Evolutionary conservation across 495 filamentous ascomycete genomes (phyloP), one percentile per base, ranked within the genome.

Genomic region (Neurospora tetraspora): DNA sequence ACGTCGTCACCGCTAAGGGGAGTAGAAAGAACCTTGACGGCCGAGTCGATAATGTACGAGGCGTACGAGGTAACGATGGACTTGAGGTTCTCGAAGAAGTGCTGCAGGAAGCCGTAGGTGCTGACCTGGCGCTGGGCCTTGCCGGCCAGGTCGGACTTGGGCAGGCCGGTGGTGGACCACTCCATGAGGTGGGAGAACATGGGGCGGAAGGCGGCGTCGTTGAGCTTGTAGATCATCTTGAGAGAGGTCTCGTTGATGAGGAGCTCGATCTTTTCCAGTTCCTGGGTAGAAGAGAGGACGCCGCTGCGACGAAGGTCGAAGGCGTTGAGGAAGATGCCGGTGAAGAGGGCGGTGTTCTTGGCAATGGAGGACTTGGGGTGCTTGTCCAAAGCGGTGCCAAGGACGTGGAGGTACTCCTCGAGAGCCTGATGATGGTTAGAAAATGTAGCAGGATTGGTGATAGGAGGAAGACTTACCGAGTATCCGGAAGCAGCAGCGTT

Each of bases 121-220:
- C 89, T 93, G 65, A 84, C 80, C 40, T 83, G 85, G 16, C 94
- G 87, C 31, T 89, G 80, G 10, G 85, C 77, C 61, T 80, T 85
- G 40, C 86, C 89, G 39, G 82, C 74, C 2, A 75, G 77, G 72
- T 93, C 91, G 71, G 86, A 86, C 81, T 89, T 91, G 31, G 90
- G 81, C n/a, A 86, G 81, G 72, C 72, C 83, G 72, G 72, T 81
- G 78, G 31, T 82, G 0, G 91, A 88, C 93, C 94, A 97, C 39
- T 97, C 94, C 31, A 94, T 84, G 7, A 97, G 81, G 71, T 89
- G 88, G 18, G 88, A 85, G 80, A 98, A 98, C 70, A 98, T 89
- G 0, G 96, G 96, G n/a, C 94, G 88, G 88, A 98, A 99, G 20
- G 92, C 88, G n/a, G 91, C 89, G 80, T 99, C 96, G 81, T 97